Evolutionary conservation across 805 yeast species (phyloP).

Genomic region (Wickerhamiella australiensis): DNA sequence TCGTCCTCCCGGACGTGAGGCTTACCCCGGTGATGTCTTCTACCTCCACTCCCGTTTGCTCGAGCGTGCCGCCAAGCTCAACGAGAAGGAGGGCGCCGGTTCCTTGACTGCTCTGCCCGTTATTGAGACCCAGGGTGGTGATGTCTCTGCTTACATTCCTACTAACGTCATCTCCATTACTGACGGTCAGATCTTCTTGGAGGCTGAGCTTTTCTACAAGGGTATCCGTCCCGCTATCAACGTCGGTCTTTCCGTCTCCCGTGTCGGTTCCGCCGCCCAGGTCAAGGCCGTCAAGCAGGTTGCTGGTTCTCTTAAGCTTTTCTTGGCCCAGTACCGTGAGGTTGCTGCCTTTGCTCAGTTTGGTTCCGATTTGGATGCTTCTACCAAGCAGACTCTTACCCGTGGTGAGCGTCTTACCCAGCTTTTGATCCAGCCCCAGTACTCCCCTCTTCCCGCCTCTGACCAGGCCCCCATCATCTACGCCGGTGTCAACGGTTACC

Average conservation of each 20-base stretch:
- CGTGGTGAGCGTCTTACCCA: constrained; percentile 99
- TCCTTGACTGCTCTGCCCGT: constrained; percentile 92
- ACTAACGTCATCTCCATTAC: constrained; percentile 96
- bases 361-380: constrained; percentile 99
- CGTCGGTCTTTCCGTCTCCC: constrained; percentile 99
- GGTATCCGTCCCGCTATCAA: constrained; percentile 99
- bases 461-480: constrained; percentile 97
- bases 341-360: constrained; percentile 99
- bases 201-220: constrained; percentile 99
- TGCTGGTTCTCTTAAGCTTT: constrained; percentile 99
- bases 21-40: constrained; percentile 95
- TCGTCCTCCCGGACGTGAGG: constrained; percentile 96
- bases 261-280: constrained; percentile 99
- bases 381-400: constrained; percentile 95
- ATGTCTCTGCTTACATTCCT: constrained; percentile 95
- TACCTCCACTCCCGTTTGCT: constrained; percentile 88
- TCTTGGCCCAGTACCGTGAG: constrained; percentile 99
- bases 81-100: constrained; percentile 80
- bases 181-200: constrained; percentile 97
- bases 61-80: constrained; percentile 97
- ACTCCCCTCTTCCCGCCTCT: constrained; percentile 93
- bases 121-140: constrained; percentile 99
- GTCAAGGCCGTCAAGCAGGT: constrained; percentile 99
- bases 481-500: constrained; percentile 99
- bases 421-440: constrained; percentile 95